These are phyloP conservation scores for Aureobasidium sp. DNA, from an alignment of 2,329 filamentous ascomycete genomes.

Conservation along the genomic window DNA sequence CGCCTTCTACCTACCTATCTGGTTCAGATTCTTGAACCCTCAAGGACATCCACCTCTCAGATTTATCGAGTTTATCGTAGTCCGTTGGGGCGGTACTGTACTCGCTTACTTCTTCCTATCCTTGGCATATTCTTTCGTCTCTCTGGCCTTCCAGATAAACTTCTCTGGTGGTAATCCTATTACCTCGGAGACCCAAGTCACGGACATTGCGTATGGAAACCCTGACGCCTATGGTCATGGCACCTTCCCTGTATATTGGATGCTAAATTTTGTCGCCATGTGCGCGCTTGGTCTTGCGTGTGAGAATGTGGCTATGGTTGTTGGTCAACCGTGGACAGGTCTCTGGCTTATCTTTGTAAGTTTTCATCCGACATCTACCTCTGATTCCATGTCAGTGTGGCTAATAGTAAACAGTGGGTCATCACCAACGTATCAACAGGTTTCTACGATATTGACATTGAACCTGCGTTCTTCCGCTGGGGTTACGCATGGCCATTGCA, in stretches of 20 bases:
- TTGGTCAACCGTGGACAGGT: conserved; percentile 52
- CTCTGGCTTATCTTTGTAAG: conserved; percentile 52
- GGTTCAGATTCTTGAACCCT: conserved; percentile 47
- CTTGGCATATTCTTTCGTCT: conserved; percentile 55
- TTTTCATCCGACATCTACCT: conserved; percentile 31
- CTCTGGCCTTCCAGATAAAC: conserved; percentile 54
- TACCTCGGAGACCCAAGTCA: conserved; percentile 34
- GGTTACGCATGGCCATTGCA: conserved; percentile 57
- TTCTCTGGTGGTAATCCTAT: conserved; percentile 40
- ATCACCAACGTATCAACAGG: conserved; percentile 54
- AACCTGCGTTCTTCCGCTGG: conserved; percentile 51
- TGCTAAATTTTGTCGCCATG: conserved; percentile 53
- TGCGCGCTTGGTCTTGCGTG: conserved; percentile 52
- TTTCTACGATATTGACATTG: conserved; percentile 52
- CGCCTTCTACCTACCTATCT: conserved; percentile 55
- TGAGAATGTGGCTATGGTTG: conserved; percentile 56
- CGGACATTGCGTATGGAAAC: conserved; percentile 26
- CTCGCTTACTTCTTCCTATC: conserved; percentile 53
- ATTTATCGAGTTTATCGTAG: conserved; percentile 49
- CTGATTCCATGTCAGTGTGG: neutral
- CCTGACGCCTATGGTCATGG: conserved; percentile 48
- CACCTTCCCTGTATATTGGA: conserved; percentile 49
- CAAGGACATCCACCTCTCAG: conserved; percentile 49
- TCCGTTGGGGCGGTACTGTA: conserved; percentile 49
- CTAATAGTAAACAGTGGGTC: conserved; percentile 27